Conservation (phyloP, 2,329 filamentous ascomycete genomes). For the Colletotrichum eremochloae region DNA sequence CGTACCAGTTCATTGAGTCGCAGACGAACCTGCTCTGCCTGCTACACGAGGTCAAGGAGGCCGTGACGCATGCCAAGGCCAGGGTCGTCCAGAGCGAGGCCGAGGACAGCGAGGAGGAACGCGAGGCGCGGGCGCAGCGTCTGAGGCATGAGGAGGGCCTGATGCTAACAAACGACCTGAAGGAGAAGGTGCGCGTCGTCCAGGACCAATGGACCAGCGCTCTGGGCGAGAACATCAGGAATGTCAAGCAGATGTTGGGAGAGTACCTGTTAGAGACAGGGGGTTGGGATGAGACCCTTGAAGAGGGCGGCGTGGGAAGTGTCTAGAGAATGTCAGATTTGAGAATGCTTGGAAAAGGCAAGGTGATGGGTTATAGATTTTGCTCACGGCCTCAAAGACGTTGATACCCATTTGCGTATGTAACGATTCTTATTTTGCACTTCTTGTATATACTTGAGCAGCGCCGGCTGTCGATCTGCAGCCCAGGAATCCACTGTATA, state of each 20-base stretch:
- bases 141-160: conserved; percentile 77
- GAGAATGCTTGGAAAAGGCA: neutral
- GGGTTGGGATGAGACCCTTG: conserved; percentile 88
- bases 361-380: conserved; percentile 23
- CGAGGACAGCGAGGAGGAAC: conserved; percentile 53
- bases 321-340: conserved; percentile 49
- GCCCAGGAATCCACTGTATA: conserved; percentile 2
- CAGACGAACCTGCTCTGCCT: conserved; percentile 93
- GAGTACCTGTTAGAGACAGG: conserved; percentile 80
- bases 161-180: conserved; percentile 84
- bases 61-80: conserved; percentile 77
- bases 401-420: conserved; percentile 44
- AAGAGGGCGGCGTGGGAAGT: conserved; percentile 67
- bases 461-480: conserved; percentile 10
- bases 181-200: conserved; percentile 92
- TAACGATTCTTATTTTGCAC: conserved; percentile 27
- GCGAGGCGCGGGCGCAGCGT: conserved; percentile 61
- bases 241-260: conserved; percentile 80
- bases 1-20: conserved; percentile 96
- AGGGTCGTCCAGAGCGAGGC: conserved; percentile 77
- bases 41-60: conserved; percentile 89
- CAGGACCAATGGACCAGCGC: conserved; percentile 93
- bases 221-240: conserved; percentile 81
- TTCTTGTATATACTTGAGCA: conserved; percentile 38
- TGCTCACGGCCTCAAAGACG: conserved; percentile 35